phyloP scores from a whole-genome alignment of 306 rosid genomes.

The Acacia confusa region DNA sequence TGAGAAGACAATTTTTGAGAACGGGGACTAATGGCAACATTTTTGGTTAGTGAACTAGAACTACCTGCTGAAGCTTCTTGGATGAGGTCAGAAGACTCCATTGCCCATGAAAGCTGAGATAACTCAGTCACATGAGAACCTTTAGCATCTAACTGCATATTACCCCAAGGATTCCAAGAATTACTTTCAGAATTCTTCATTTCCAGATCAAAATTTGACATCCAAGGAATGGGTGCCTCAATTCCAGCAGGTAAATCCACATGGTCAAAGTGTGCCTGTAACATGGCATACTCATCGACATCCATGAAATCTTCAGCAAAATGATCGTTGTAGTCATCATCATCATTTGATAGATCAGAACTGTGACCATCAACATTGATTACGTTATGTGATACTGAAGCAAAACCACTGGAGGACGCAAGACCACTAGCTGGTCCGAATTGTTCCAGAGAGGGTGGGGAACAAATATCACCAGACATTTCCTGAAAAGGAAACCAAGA shows the following conservation, averaged over 20 bases:
- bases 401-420: slow-evolving; percentile 46
- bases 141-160: slow-evolving; percentile 29
- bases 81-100: slow-evolving; percentile 28
- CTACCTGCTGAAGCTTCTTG: slow-evolving; percentile 28
- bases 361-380: slow-evolving; percentile 49
- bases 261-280: slow-evolving; percentile 70
- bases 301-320: slow-evolving; percentile 56
- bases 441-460: slow-evolving; percentile 37
- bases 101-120: slow-evolving; percentile 34
- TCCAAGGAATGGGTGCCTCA: slow-evolving; percentile 81
- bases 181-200: slow-evolving; percentile 37
- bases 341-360: slow-evolving; percentile 56
- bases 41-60: slow-evolving; percentile 40
- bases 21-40: slow-evolving; percentile 29
- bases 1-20: slow-evolving; percentile 30
- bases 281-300: slow-evolving; percentile 48
- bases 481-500: slow-evolving; percentile 43
- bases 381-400: slow-evolving; percentile 40
- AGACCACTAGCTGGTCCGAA: slow-evolving; percentile 42
- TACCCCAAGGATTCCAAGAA: slow-evolving; percentile 32
- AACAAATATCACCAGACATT: slow-evolving; percentile 31
- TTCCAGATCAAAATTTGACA: slow-evolving; percentile 39
- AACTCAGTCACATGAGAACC: slow-evolving; percentile 26
- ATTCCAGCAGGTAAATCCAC: slow-evolving; percentile 72
- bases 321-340: slow-evolving; percentile 39